A percentile compares a stretch with the other conserved stretches of the same genome.
phyloP scores from a whole-genome alignment of 2,329 filamentous ascomycete genomes.

The Talaromyces verruculosus region DNA sequence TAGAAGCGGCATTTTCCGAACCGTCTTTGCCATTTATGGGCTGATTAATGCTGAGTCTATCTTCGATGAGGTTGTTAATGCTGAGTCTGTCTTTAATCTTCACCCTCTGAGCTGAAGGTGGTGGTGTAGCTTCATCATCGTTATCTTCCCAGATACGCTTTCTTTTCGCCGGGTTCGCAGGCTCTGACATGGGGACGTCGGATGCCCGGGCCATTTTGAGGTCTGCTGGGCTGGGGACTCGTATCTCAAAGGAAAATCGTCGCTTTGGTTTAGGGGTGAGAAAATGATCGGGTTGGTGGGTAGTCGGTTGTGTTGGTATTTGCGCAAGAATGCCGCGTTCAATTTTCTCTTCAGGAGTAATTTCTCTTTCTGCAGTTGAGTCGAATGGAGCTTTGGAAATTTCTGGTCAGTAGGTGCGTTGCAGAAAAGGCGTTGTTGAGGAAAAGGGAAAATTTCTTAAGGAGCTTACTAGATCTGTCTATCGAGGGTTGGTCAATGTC shows the following conservation, averaged over 20 bases:
- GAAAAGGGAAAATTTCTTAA: not conserved
- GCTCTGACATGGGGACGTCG: conserved; percentile 15
- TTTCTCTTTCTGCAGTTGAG: not conserved
- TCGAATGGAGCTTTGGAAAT: not conserved
- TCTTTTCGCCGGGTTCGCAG: conserved; percentile 29
- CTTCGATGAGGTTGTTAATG: conserved; percentile 14
- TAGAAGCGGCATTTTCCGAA: not conserved
- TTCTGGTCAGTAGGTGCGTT: not conserved
- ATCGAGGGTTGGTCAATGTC: not conserved
- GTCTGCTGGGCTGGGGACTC: conserved; percentile 5
- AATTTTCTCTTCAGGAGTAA: not conserved
- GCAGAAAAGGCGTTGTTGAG: not conserved
- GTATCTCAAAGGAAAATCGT: conserved; percentile 11
- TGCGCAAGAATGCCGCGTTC: not conserved
- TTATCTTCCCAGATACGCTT: conserved; percentile 26
- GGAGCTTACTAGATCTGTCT: conserved; percentile 9
- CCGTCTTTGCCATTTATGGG: not conserved
- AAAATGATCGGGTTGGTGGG: not conserved
- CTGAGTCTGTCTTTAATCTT: conserved; percentile 6
- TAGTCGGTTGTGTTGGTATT: not conserved
- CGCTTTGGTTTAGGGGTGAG: conserved; percentile 7
- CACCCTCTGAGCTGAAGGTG: conserved; percentile 5
- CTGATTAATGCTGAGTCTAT: not conserved
- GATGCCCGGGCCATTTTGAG: not conserved
- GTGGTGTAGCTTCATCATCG: not conserved